Evolutionary conservation across 116 monocot genomes (phyloP).

Genomic region (Phalaenopsis hybrid): DNA sequence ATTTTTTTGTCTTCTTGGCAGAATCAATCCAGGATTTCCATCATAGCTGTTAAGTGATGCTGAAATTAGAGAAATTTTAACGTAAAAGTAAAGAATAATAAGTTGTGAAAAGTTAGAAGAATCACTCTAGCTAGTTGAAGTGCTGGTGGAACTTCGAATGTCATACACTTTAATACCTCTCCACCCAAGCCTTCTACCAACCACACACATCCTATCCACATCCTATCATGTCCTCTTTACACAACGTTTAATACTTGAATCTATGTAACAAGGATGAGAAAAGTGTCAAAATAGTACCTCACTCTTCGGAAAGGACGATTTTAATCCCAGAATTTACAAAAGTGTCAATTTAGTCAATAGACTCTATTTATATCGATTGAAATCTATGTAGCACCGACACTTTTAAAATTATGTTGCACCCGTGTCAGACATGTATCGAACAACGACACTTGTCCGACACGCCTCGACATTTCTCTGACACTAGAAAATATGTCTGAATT

Average conservation of each 20-base stretch:
- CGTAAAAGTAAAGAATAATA: not conserved
- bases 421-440: no score
- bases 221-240: not conserved
- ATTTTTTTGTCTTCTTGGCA: conserved; percentile 3
- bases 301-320: no score
- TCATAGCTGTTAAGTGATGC: conserved; percentile 18
- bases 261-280: not conserved
- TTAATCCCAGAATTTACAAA: no score
- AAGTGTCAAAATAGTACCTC: no score
- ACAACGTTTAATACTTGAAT: not conserved
- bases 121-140: not conserved
- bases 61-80: not conserved
- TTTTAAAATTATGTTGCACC: no score
- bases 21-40: conserved; percentile 16
- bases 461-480: no score
- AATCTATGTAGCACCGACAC: no score
- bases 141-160: not conserved
- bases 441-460: no score
- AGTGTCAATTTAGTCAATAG: no score
- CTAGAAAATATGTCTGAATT: no score
- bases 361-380: no score
- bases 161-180: not conserved
- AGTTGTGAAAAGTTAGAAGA: no score
- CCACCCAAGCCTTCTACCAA: not conserved
- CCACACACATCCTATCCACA: not conserved